These are phyloP conservation scores for Tillandsia leiboldiana DNA, from an alignment of 176 grass and related monocot species.

Conservation along the genomic window DNA sequence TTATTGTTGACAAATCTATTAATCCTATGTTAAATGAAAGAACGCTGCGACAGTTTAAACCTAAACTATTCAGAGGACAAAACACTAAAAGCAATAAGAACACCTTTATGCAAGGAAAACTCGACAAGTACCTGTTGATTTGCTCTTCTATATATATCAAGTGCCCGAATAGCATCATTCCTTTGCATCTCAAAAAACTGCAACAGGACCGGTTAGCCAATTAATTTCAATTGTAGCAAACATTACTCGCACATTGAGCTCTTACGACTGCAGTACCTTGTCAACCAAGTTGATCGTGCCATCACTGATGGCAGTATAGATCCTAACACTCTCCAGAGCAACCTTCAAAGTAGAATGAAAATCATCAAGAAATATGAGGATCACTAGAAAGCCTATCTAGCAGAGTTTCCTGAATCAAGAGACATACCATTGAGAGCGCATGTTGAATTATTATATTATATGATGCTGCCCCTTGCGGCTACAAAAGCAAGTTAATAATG, in stretches of 20 bases:
- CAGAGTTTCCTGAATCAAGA: slow-evolving; percentile 7
- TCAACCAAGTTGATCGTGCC: slow-evolving; percentile 89
- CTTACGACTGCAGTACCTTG: slow-evolving; percentile 35
- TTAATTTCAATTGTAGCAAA: neutral
- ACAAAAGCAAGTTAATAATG: slow-evolving; percentile 11
- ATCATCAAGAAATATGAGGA: slow-evolving; percentile 17
- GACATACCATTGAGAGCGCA: slow-evolving; percentile 80
- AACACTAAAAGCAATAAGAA: neutral
- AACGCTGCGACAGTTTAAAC: neutral
- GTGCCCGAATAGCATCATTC: slow-evolving; percentile 68
- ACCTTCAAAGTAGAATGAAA: slow-evolving; percentile 41
- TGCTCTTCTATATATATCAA: slow-evolving; percentile 81
- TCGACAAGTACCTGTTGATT: slow-evolving; percentile 48
- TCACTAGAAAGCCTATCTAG: neutral
- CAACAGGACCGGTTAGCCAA: slow-evolving; percentile 16
- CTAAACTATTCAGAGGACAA: neutral
- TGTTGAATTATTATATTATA: slow-evolving; percentile 82
- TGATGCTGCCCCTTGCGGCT: slow-evolving; percentile 82
- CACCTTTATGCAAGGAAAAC: neutral
- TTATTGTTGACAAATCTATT: neutral
- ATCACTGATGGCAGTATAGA: slow-evolving; percentile 80
- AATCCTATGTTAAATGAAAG: neutral
- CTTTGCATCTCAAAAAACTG: slow-evolving; percentile 98
- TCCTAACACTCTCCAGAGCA: slow-evolving; percentile 73
- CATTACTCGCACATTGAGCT: neutral